Evolutionary conservation across 306 rosid species (phyloP).

Genomic region (Quercus mongolica): DNA sequence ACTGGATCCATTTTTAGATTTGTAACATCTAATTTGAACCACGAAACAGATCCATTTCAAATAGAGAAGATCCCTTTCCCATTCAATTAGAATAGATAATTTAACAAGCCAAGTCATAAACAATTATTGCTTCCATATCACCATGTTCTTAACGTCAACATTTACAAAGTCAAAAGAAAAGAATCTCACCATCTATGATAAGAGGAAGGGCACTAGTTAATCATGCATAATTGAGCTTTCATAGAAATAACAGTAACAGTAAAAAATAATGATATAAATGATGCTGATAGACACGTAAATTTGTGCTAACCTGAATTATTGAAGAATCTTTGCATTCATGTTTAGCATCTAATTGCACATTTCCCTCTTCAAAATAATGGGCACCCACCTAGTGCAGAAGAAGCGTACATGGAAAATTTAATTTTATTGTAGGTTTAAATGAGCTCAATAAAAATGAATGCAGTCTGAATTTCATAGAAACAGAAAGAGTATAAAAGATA

Average conservation of each 20-base stretch:
- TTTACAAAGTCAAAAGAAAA: background rate
- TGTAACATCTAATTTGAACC: too few species aligned
- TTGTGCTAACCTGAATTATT: constrained; percentile 63
- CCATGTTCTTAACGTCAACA: background rate
- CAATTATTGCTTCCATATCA: background rate
- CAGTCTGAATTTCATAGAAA: background rate
- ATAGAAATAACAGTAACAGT: background rate
- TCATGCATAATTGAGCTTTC: background rate
- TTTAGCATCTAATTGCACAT: constrained; percentile 92
- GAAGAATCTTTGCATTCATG: constrained; percentile 93
- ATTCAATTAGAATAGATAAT: background rate
- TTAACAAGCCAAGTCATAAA: background rate
- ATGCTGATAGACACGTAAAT: constrained; percentile 3
- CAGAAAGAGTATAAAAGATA: background rate
- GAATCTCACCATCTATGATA: background rate
- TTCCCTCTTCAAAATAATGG: constrained; percentile 99
- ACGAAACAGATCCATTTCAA: too few species aligned
- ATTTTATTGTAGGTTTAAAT: constrained; percentile 2
- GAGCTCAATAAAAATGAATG: background rate
- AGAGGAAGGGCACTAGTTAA: background rate
- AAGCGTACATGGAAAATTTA: background rate
- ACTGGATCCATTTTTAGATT: too few species aligned
- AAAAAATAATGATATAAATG: constrained; percentile 2
- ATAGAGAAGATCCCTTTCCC: too few species aligned
- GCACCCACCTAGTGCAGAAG: constrained; percentile 75